Evolutionary conservation across 305 asterid species (phyloP).

Genomic region (Vinca major): DNA sequence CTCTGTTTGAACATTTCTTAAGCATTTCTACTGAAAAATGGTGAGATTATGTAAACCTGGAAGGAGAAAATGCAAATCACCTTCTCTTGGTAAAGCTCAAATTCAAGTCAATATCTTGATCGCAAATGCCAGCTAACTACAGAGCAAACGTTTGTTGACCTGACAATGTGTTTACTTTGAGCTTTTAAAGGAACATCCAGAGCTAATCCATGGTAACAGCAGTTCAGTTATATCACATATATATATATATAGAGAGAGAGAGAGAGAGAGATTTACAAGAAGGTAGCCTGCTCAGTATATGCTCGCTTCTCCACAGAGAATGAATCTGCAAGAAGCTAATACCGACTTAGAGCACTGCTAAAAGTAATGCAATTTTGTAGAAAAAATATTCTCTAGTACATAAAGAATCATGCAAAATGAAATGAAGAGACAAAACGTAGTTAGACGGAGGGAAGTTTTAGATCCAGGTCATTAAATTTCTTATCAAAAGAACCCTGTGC

Average conservation of each 20-base stretch:
- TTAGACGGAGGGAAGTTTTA: background rate
- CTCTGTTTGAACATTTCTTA: background rate
- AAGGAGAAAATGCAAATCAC: background rate
- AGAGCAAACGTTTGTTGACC: slow-evolving; percentile 5
- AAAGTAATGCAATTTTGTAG: background rate
- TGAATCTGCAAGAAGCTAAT: slow-evolving; percentile 2
- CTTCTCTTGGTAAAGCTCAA: slow-evolving; percentile 4
- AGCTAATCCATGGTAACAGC: background rate
- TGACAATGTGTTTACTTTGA: background rate
- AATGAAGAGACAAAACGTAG: background rate
- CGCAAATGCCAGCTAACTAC: background rate
- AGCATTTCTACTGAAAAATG: background rate
- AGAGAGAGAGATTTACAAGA: background rate
- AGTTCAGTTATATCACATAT: slow-evolving; percentile 1
- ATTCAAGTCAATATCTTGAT: slow-evolving; percentile 3
- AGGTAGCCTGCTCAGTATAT: background rate
- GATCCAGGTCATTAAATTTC: background rate
- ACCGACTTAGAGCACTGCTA: background rate
- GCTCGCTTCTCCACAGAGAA: background rate
- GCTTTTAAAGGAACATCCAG: background rate
- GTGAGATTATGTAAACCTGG: background rate
- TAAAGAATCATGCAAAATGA: background rate
- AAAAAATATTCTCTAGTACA: background rate
- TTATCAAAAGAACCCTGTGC: background rate
- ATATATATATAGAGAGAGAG: background rate